A percentile compares a stretch with the other conserved stretches of the same genome.
phyloP scores from a whole-genome alignment of 2,329 filamentous ascomycete genomes.

The Aureobasidium subglaciale region DNA sequence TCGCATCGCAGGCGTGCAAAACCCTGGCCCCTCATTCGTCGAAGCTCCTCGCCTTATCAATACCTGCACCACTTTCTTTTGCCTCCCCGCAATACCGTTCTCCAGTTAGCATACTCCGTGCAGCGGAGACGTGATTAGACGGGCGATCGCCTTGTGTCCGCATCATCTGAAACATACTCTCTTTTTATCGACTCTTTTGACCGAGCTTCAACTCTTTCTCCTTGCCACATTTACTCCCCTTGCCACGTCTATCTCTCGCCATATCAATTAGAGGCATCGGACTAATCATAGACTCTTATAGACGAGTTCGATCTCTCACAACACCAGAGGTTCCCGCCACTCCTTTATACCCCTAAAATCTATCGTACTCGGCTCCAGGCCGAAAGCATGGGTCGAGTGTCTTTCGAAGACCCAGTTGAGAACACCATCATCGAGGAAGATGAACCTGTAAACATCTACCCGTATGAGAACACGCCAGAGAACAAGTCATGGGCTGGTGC shows the following conservation, averaged over 20 bases:
- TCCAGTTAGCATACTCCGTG: conserved; percentile 11
- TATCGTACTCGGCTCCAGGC: conserved; percentile 39
- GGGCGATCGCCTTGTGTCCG: conserved; percentile 2
- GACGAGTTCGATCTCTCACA: conserved; percentile 6
- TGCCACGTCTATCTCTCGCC: not conserved
- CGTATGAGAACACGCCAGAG: conserved; percentile 70
- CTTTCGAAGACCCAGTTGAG: conserved; percentile 45
- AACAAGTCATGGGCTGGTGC: conserved; percentile 93
- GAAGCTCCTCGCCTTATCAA: conserved; percentile 6
- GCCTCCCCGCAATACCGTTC: conserved; percentile 14
- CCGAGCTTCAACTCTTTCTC: not conserved
- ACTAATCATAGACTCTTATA: not conserved
- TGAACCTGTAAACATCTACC: conserved; percentile 59
- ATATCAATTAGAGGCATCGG: not conserved
- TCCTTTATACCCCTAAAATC: not conserved
- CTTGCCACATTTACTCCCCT: not conserved
- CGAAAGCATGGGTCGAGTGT: conserved; percentile 50
- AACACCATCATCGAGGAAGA: conserved; percentile 42
- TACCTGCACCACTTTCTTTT: conserved; percentile 16
- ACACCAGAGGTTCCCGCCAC: not conserved
- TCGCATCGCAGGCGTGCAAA: not conserved
- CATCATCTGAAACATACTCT: conserved; percentile 14
- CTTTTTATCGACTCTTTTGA: not conserved
- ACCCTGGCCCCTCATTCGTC: conserved; percentile 15
- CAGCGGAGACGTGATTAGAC: conserved; percentile 1